Percentiles rank a stretch among this genome's conserved stretches.
These are phyloP conservation scores for Hyphodiscus sp. DNA, from an alignment of 2,329 filamentous ascomycete species.

Conservation along the genomic window DNA sequence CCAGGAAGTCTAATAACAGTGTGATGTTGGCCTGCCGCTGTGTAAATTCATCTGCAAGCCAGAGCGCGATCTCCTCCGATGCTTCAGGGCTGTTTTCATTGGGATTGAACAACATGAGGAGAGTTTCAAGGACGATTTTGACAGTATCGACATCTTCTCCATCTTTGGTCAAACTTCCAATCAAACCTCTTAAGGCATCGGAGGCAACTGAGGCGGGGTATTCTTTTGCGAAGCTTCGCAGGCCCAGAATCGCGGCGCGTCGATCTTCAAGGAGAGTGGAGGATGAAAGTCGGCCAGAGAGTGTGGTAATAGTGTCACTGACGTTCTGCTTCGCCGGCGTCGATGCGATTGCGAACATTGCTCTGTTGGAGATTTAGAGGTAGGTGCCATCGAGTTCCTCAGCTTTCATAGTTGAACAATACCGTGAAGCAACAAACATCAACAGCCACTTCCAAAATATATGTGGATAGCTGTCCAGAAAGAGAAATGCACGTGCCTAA, in stretches of 20 bases:
- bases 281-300: constrained; percentile 80
- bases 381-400: constrained; percentile 14
- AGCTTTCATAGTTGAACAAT: background rate
- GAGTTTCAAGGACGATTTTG: constrained; percentile 88
- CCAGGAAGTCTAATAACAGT: constrained; percentile 80
- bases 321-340: constrained; percentile 95
- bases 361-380: constrained; percentile 12
- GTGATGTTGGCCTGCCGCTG: constrained; percentile 97
- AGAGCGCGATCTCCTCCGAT: constrained; percentile 90
- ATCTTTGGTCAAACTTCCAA: constrained; percentile 79
- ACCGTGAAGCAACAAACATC: background rate
- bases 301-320: constrained; percentile 84
- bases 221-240: constrained; percentile 93
- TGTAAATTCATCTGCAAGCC: constrained; percentile 97
- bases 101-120: constrained; percentile 82
- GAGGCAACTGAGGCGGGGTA: constrained; percentile 95
- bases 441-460: background rate
- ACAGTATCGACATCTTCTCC: constrained; percentile 93
- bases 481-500: too few relatives aligned
- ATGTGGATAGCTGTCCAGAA: background rate
- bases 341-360: constrained; percentile 58
- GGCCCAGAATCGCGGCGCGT: constrained; percentile 82
- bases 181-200: constrained; percentile 81
- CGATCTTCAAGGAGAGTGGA: constrained; percentile 92
- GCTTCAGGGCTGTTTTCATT: constrained; percentile 75